Base-by-base conservation (phyloP, 768 basidiomycete species). In the Kockovaella imperatae region DNA sequence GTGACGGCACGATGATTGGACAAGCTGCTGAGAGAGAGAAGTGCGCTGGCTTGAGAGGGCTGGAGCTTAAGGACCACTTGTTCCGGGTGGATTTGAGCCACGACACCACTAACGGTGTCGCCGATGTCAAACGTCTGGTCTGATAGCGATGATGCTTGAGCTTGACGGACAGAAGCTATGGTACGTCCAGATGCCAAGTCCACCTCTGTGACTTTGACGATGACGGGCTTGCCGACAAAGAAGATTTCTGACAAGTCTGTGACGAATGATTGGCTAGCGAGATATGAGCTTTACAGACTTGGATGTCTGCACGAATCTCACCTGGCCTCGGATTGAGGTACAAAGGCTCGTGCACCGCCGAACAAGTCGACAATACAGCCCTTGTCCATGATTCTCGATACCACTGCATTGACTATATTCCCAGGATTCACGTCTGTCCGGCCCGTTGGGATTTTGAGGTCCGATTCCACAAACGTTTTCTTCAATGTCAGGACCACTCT, bases 401-500 rank as follows among this genome's bases (percentile, higher is more conserved):
- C 77, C 2, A 87, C 85, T 2, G 82, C 91, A 64, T 90, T 80
- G 0, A 84, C 78, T 21, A 93, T 74, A 30, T 78, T 64, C 3
- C 90, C 90, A 5, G 79, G 74, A 60, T 79, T 75, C 29, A 79
- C 81, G 47, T 87, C 83, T 29, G 82, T 82, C 45, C 83, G 65
- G 14, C 71, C 76, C 1, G 83, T 69, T 30, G 93, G 62, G 39
- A 87, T 75, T 2, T 86, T 85, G 2, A 88, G 72, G 1, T 78
- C 76, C 1, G 91, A 87, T 23, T 88, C 84, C 25, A 97, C 67
- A 13, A 99, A 75, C 1, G 84, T 81, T 74, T 87, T 91, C 75
- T 96, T 97, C 17, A 91, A 81, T 0, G 95, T 97, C 42, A 97
- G 73, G 6, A 79, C 79, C 45, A 99, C 78, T 14, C 90, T 79